phyloP scores from a whole-genome alignment of 306 rosid species.

The Crotalaria pallida region DNA sequence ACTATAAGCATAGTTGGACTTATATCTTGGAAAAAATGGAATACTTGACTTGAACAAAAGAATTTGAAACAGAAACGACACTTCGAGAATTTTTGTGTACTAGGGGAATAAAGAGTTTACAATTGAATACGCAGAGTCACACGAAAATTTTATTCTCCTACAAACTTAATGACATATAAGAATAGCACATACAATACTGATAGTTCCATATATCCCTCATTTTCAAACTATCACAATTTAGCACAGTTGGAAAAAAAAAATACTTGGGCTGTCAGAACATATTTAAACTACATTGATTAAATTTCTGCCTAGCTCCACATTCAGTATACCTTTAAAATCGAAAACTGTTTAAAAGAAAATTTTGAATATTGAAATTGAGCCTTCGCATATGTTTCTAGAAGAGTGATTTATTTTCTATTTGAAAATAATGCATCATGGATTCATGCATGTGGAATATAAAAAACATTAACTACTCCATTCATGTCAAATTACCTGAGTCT shows the following conservation, averaged over 20 bases:
- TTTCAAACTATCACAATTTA: not conserved
- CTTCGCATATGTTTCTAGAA: not conserved
- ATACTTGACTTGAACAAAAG: not conserved
- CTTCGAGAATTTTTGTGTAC: not conserved
- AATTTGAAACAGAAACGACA: not conserved
- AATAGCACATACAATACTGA: not conserved
- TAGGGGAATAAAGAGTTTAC: not conserved
- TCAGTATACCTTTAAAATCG: not conserved
- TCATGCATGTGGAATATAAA: not conserved
- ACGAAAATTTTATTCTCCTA: not conserved
- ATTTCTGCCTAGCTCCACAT: not conserved
- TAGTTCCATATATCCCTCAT: not conserved
- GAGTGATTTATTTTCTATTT: not conserved
- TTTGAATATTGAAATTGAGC: not conserved
- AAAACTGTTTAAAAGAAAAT: not conserved
- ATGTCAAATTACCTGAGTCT: constrained; percentile 49
- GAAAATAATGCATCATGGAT: not conserved
- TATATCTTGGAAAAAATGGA: not conserved
- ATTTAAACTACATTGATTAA: not conserved
- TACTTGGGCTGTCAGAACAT: not conserved
- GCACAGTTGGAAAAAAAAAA: not conserved
- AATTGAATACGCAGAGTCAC: not conserved
- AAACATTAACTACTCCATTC: not conserved
- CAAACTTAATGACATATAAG: not conserved
- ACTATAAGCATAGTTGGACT: not conserved